phyloP scores from a whole-genome alignment of 345 rosid species.

The Brassica carinata region DNA sequence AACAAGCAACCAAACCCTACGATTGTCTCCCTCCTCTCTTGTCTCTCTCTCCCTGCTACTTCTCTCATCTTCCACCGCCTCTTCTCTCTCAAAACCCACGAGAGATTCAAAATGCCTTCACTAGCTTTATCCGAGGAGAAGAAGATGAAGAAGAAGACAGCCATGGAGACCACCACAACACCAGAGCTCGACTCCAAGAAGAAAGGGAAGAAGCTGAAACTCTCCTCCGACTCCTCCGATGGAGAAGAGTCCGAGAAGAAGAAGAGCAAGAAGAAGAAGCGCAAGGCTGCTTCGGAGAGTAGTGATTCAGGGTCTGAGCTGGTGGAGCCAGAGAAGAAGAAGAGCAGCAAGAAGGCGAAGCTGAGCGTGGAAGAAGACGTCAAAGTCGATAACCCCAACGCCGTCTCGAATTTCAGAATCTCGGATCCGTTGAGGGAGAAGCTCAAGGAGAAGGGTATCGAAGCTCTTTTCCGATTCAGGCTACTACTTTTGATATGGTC shows the following conservation, averaged over 20 bases:
- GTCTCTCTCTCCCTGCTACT: constrained; percentile 14
- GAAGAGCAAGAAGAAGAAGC: constrained; percentile 58
- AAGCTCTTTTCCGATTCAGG: constrained; percentile 84
- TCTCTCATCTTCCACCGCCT: constrained; percentile 7
- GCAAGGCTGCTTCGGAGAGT: constrained; percentile 52
- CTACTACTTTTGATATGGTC: constrained; percentile 73
- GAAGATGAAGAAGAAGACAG: constrained; percentile 70
- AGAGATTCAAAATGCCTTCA: constrained; percentile 60
- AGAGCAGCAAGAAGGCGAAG: constrained; percentile 51
- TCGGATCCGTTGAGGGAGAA: constrained; percentile 65
- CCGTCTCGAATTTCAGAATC: constrained; percentile 68
- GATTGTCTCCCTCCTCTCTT: not conserved
- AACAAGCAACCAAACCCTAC: constrained; percentile 16
- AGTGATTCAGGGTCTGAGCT: constrained; percentile 83
- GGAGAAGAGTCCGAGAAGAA: constrained; percentile 43
- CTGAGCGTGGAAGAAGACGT: constrained; percentile 49
- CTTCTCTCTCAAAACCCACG: constrained; percentile 6
- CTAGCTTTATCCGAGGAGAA: constrained; percentile 52
- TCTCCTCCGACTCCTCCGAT: constrained; percentile 39
- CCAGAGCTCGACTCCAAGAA: constrained; percentile 51
- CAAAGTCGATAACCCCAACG: constrained; percentile 61
- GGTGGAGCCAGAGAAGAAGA: constrained; percentile 56
- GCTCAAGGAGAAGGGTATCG: constrained; percentile 75
- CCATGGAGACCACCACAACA: constrained; percentile 29
- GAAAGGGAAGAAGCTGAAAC: constrained; percentile 40